Base-by-base conservation (phyloP, 345 rosid genomes). In the Conringia planisiliqua region DNA sequence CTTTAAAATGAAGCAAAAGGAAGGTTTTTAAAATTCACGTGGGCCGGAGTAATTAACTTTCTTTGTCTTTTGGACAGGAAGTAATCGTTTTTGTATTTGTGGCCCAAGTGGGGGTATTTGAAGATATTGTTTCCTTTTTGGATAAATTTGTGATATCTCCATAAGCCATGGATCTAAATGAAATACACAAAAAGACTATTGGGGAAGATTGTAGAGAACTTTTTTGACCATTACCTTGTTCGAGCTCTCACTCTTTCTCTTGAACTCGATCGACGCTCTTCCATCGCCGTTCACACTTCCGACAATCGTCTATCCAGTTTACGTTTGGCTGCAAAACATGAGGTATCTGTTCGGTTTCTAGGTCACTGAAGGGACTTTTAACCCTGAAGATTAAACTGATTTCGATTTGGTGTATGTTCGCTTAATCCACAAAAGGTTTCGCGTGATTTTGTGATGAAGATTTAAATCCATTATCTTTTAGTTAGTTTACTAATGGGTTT, bases 281-380 rank as follows among this genome's bases (percentile, higher is more conserved):
- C 43, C 48, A 16, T 10, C 50, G 12, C 47, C 43, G 10, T 67
- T 38, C 4, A 58, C 35, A 47, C 36, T 74, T 38, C 52, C 64
- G 64, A 18, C 57, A 69, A 5, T 39, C 55, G 4, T 64, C 33
- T 1, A 26, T 61, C 18, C 61, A 48, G 2, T 38, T 36, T 13
- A 3, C 12, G 32, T 29, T 57, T 66, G 6, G 1, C 54, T 66
- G 27, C 29, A 46, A 70, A 14, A 29, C 60, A 77, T 77, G 80
- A 77, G 80, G 80, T 77, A 70, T 1, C 7, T 38, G 20, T 59
- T 67, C 27, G 29, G 29, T 59, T 58, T 59, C 55, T 66, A 46
- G 26, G 51, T 16, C 62, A 58, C 43, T 63, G 13, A 2, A 50
- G 16, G 38, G n/a, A 10, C n/a, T n/a, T 29, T 17, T 56, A 11